A percentile compares a stretch with the other conserved stretches of the same genome.
phyloP scores from a whole-genome alignment of 192 early-diverging fungal species.

The Pilobolus umbonatus region DNA sequence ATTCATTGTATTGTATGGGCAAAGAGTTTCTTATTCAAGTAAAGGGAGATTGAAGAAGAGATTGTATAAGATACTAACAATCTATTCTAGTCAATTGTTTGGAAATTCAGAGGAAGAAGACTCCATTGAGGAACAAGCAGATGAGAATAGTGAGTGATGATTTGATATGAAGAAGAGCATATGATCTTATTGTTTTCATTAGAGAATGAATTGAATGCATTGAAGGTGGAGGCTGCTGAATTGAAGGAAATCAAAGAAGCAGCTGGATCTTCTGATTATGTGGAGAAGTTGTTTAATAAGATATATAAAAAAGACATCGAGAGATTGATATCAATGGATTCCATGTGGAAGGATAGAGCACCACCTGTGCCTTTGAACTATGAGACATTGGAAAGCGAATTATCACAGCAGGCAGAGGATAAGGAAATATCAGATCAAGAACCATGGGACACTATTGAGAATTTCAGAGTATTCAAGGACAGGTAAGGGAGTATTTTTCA shows the following conservation, averaged over 20 bases:
- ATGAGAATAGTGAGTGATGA: conserved; percentile 49
- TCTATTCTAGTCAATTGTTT: conserved; percentile 59
- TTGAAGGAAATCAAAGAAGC: conserved; percentile 63
- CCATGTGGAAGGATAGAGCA: conserved; percentile 80
- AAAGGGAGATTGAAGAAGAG: conserved; percentile 18
- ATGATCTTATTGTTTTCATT: background rate
- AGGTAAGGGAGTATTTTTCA: conserved; percentile 44
- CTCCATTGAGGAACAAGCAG: conserved; percentile 22
- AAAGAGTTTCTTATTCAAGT: conserved; percentile 91
- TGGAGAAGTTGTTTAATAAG: conserved; percentile 64
- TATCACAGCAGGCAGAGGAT: conserved; percentile 20
- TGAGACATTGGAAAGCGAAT: conserved; percentile 29
- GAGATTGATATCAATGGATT: conserved; percentile 76
- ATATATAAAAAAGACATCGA: conserved; percentile 80
- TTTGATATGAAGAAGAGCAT: too few relatives aligned
- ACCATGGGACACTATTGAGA: conserved; percentile 67
- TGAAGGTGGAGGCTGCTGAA: conserved; percentile 70
- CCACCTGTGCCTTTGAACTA: conserved; percentile 68
- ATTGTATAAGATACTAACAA: background rate
- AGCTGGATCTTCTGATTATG: conserved; percentile 55
- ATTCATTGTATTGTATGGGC: conserved; percentile 99
- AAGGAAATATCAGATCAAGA: conserved; percentile 59
- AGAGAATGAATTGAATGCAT: conserved; percentile 70
- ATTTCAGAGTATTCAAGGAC: conserved; percentile 62
- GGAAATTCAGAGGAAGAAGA: conserved; percentile 62